Conservation (phyloP, 2,329 filamentous ascomycete species). For the Cryphonectria japonica region DNA sequence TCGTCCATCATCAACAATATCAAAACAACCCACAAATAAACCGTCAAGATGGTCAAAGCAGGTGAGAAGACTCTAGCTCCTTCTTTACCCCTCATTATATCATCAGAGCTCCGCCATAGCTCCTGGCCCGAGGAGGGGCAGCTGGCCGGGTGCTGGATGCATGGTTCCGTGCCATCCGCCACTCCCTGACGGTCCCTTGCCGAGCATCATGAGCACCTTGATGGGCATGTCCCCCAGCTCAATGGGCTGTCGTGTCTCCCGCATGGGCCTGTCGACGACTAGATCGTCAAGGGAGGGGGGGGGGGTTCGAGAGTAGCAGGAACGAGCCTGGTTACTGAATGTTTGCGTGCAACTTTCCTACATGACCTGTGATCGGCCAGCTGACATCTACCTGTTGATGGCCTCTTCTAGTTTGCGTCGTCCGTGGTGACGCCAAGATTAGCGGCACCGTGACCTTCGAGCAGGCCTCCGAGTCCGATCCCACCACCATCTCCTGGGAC, state of each 20-base stretch:
- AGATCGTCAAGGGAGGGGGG: background rate
- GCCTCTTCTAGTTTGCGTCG: conserved; percentile 75
- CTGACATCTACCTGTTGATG: conserved; percentile 20
- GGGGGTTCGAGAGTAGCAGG: background rate
- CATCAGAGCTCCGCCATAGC: conserved; percentile 22
- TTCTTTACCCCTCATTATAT: conserved; percentile 30
- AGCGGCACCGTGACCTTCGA: conserved; percentile 93
- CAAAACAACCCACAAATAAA: conserved; percentile 40
- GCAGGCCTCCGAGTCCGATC: conserved; percentile 79
- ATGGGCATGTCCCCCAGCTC: conserved; percentile 34
- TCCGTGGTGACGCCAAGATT: conserved; percentile 98
- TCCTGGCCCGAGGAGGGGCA: conserved; percentile 25
- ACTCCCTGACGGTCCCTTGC: conserved; percentile 50
- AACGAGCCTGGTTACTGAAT: background rate
- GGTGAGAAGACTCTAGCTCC: conserved; percentile 61
- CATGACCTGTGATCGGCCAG: background rate
- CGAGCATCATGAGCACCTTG: conserved; percentile 30
- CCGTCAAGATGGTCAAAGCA: conserved; percentile 97
- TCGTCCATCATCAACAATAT: conserved; percentile 26
- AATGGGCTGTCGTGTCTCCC: conserved; percentile 7
- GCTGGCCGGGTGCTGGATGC: conserved; percentile 46
- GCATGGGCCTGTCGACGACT: conserved; percentile 1
- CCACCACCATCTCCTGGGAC: conserved; percentile 89
- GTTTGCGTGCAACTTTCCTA: background rate
- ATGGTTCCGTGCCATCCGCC: conserved; percentile 21